phyloP scores from a whole-genome alignment of 2,329 filamentous ascomycete genomes.

The Amauroascus niger region DNA sequence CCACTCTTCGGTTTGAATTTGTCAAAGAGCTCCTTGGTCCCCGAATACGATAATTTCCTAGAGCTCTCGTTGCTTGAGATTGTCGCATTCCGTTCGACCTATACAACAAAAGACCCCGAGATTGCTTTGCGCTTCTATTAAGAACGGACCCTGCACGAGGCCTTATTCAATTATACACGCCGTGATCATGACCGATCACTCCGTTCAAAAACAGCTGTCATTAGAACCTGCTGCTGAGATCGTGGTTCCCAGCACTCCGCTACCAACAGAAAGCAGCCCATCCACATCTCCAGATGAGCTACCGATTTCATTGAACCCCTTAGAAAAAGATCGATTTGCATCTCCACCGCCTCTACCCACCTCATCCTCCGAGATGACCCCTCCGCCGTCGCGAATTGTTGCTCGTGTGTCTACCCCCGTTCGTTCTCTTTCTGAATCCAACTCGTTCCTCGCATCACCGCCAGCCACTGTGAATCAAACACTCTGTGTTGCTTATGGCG shows the following conservation, averaged over 20 bases:
- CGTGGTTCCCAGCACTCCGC: constrained; percentile 29
- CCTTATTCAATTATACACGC: background rate
- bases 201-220: constrained; percentile 21
- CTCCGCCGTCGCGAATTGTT: constrained; percentile 45
- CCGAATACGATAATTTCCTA: background rate
- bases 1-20: background rate
- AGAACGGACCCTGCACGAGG: background rate
- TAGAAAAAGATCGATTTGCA: constrained; percentile 5
- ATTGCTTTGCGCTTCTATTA: background rate
- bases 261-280: constrained; percentile 23
- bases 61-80: too few relatives aligned
- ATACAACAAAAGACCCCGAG: background rate
- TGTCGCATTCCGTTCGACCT: background rate
- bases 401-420: constrained; percentile 23
- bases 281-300: constrained; percentile 32
- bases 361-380: constrained; percentile 48
- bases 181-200: background rate
- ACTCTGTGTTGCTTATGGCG: constrained; percentile 34
- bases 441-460: constrained; percentile 36
- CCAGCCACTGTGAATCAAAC: constrained; percentile 39
- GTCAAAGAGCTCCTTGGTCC: background rate
- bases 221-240: constrained; percentile 34
- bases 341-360: constrained; percentile 38
- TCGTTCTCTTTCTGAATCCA: constrained; percentile 36
- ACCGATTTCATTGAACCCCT: constrained; percentile 13